phyloP scores from a whole-genome alignment of 2,329 filamentous ascomycete species.

The Pestalotiopsis sp. region DNA sequence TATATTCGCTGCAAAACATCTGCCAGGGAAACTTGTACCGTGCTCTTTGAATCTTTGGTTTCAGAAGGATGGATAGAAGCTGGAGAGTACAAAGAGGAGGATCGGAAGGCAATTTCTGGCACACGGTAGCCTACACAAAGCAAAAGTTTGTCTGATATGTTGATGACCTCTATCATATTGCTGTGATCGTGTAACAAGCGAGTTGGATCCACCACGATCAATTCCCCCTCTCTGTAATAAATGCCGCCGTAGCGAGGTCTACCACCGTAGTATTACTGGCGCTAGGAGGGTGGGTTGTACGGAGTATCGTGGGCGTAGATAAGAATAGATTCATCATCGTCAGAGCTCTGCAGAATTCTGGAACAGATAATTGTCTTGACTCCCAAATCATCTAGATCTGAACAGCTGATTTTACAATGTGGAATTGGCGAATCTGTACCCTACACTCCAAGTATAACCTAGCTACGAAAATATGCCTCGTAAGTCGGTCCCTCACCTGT shows the following conservation, averaged over 20 bases:
- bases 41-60: background rate
- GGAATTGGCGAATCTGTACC: background rate
- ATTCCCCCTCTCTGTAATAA: background rate
- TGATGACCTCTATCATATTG: background rate
- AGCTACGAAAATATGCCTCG: background rate
- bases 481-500: background rate
- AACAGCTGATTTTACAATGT: background rate
- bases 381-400: background rate
- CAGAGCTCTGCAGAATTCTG: background rate
- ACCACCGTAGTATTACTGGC: background rate
- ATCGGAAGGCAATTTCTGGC: background rate
- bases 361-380: background rate
- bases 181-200: background rate
- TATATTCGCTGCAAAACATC: background rate
- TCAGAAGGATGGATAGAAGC: background rate
- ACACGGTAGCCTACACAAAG: background rate
- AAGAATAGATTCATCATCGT: background rate
- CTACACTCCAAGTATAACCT: background rate
- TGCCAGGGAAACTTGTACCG: background rate
- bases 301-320: background rate
- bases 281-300: background rate
- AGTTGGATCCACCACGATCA: constrained; percentile 1
- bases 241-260: background rate
- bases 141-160: background rate
- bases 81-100: background rate